A percentile compares a stretch with the other conserved stretches of the same genome.
These are phyloP conservation scores for Pythium apleroticum DNA, from an alignment of 352 stramenopile genomes.

Conservation along the genomic window DNA sequence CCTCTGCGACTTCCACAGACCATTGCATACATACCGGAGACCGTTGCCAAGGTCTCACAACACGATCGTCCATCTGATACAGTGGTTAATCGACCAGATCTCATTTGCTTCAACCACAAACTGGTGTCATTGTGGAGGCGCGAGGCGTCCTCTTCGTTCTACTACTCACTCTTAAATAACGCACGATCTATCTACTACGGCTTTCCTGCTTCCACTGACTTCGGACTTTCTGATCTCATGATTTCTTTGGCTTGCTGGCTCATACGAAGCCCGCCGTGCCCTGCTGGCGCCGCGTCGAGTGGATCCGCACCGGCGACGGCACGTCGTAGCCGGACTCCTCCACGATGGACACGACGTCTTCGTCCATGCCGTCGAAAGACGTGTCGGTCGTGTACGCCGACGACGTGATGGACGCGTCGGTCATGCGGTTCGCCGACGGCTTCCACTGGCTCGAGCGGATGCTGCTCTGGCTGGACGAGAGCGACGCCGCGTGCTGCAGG, in stretches of 20 bases:
- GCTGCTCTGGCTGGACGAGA: conserved; percentile 15
- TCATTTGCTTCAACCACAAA: conserved; percentile 2
- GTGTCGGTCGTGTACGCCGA: conserved; percentile 22
- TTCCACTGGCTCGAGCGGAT: conserved; percentile 18
- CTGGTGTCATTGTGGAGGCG: neutral
- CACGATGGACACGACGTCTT: conserved; percentile 20
- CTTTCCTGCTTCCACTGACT: neutral
- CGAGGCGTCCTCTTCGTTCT: neutral
- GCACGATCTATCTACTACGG: neutral
- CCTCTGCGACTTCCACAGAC: too few relatives aligned
- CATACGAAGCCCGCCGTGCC: conserved; percentile 18
- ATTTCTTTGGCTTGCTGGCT: conserved; percentile 4
- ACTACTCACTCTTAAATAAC: conserved; percentile 1
- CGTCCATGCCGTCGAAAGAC: conserved; percentile 17
- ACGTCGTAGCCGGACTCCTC: conserved; percentile 15
- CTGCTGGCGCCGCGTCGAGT: conserved; percentile 3
- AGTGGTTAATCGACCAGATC: too few relatives aligned
- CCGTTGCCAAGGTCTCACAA: too few relatives aligned
- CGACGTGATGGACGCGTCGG: conserved; percentile 22
- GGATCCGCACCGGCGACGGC: conserved; percentile 16
- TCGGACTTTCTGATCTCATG: neutral
- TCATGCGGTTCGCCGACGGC: conserved; percentile 16
- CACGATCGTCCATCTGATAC: too few relatives aligned
- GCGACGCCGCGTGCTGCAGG: conserved; percentile 27
- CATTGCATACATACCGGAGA: too few relatives aligned